Percentiles rank a stretch among this genome's conserved stretches.
These are phyloP conservation scores for Bacterosira constricta DNA, from an alignment of 108 stramenopile genomes.

Conservation along the genomic window DNA sequence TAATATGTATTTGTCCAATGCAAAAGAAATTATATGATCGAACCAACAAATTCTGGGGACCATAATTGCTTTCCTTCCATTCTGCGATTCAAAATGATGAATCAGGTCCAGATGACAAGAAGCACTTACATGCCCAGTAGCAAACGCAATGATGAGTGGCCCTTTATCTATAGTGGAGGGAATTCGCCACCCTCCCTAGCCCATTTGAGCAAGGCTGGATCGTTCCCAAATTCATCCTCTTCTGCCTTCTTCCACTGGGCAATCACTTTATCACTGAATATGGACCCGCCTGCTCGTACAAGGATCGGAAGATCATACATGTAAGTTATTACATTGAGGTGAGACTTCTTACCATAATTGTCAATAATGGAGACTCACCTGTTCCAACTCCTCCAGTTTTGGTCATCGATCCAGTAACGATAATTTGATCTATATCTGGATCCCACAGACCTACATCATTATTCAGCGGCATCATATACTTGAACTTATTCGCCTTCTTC, in stretches of 20 bases:
- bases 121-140: too few relatives aligned
- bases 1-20: too few relatives aligned
- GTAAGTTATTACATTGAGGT: too few relatives aligned
- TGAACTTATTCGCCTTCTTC: constrained; percentile 40
- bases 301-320: background rate
- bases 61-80: too few relatives aligned
- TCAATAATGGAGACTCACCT: constrained; percentile 5
- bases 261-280: constrained; percentile 26
- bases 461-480: constrained; percentile 45
- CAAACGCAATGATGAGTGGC: background rate
- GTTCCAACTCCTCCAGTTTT: constrained; percentile 26
- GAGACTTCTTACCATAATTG: background rate
- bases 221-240: constrained; percentile 35
- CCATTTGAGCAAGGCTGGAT: constrained; percentile 37
- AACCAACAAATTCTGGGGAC: too few relatives aligned
- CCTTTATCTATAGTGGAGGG: background rate
- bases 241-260: constrained; percentile 35
- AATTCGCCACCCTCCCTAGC: constrained; percentile 31
- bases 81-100: too few relatives aligned
- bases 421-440: constrained; percentile 5
- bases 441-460: constrained; percentile 38
- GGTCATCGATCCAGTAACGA: constrained; percentile 13
- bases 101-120: too few relatives aligned
- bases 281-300: background rate
- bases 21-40: too few relatives aligned